Percentiles rank a stretch among this genome's conserved stretches.
Conservation (phyloP, 1,284 basidiomycete species). For the Meira nashicola region DNA sequence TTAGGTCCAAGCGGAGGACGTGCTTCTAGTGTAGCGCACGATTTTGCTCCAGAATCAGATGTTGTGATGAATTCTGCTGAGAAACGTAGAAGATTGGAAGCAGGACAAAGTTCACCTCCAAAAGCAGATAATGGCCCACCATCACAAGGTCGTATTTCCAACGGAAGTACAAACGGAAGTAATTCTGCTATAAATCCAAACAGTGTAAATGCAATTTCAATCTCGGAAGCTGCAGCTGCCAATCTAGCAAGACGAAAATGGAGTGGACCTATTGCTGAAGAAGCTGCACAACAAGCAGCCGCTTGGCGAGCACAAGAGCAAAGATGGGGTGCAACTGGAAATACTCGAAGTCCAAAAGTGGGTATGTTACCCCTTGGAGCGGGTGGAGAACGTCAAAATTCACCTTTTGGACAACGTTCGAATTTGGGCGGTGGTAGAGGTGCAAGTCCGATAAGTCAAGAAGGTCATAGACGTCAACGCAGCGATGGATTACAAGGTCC, state of each 20-base stretch:
- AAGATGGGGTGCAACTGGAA: conserved; percentile 5
- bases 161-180: conserved; percentile 18
- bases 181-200: conserved; percentile 16
- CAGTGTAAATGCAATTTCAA: conserved; percentile 13
- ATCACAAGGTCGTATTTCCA: conserved; percentile 2
- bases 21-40: conserved; percentile 19
- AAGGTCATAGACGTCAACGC: conserved; percentile 7
- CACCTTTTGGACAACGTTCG: background rate
- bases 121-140: conserved; percentile 10
- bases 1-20: conserved; percentile 26
- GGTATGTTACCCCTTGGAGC: background rate
- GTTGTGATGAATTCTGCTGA: conserved; percentile 6
- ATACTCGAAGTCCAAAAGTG: conserved; percentile 2
- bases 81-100: conserved; percentile 23
- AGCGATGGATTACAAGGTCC: conserved; percentile 6
- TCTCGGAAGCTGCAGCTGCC: conserved; percentile 18
- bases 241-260: conserved; percentile 33
- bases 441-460: background rate
- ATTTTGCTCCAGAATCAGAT: background rate
- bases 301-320: conserved; percentile 15
- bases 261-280: conserved; percentile 33
- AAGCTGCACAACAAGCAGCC: conserved; percentile 21
- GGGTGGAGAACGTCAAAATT: background rate
- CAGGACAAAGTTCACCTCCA: conserved; percentile 1
- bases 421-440: background rate